phyloP scores from a whole-genome alignment of 2,329 filamentous ascomycete genomes.

The Neoarthrinium moseri region DNA sequence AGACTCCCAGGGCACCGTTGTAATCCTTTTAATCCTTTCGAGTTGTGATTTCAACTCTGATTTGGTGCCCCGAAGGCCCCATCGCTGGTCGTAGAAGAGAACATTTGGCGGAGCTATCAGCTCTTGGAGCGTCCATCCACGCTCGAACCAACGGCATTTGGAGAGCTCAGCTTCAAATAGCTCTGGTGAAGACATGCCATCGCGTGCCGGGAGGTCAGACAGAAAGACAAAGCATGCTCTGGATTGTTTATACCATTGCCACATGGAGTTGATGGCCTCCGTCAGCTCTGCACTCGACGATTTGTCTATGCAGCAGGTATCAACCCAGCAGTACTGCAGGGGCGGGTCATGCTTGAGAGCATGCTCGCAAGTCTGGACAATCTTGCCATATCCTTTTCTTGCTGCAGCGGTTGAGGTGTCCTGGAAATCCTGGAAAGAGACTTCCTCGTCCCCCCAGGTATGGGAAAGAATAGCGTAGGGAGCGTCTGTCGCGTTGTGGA shows the following conservation, averaged over 20 bases:
- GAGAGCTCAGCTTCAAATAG: neutral
- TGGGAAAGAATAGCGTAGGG: constrained; percentile 35
- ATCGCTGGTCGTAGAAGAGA: constrained; percentile 14
- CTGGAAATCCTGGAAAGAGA: constrained; percentile 24
- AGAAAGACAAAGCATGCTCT: constrained; percentile 18
- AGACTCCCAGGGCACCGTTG: constrained; percentile 9
- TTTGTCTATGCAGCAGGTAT: constrained; percentile 25
- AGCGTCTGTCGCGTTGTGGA: neutral
- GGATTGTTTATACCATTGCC: constrained; percentile 15
- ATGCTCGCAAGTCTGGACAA: constrained; percentile 10
- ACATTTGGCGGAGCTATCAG: constrained; percentile 16
- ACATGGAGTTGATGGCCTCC: constrained; percentile 21
- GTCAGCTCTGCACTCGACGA: constrained; percentile 17
- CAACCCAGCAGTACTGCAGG: constrained; percentile 20
- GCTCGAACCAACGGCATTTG: constrained; percentile 8
- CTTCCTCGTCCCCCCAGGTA: constrained; percentile 30
- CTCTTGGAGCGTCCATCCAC: constrained; percentile 22
- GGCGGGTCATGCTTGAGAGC: constrained; percentile 9
- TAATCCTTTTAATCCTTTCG: constrained; percentile 12
- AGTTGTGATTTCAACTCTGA: neutral
- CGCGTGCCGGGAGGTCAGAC: constrained; percentile 26
- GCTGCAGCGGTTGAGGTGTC: neutral
- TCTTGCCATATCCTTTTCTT: constrained; percentile 12
- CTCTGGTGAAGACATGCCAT: constrained; percentile 17
- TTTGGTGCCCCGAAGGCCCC: constrained; percentile 11